Conservation (phyloP, 176 grass and related monocot species). For the Echinochloa phyllopogon region DNA sequence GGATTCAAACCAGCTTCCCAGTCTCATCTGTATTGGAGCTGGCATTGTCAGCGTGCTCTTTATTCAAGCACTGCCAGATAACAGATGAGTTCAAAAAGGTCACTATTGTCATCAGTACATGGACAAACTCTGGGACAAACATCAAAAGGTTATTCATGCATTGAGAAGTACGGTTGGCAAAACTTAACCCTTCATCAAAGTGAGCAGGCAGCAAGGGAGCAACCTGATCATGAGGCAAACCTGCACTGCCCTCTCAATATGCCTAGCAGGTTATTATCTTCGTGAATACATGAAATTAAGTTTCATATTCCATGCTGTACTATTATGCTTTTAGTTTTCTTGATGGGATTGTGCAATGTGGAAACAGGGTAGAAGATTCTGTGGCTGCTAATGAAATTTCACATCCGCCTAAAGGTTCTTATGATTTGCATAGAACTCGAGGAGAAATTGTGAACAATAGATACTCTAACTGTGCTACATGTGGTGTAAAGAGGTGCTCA, state of each 20-base stretch:
- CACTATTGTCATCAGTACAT: slow-evolving; percentile 4
- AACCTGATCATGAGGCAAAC: slow-evolving; percentile 25
- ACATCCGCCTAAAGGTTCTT: not conserved
- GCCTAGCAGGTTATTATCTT: slow-evolving; percentile 36
- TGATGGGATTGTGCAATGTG: slow-evolving; percentile 26
- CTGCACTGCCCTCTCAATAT: not conserved
- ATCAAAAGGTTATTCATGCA: slow-evolving; percentile 17
- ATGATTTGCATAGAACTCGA: not conserved
- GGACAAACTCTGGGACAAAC: slow-evolving; percentile 13
- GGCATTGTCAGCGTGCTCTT: slow-evolving; percentile 3
- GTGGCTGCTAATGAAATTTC: slow-evolving; percentile 7
- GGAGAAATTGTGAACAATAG: slow-evolving; percentile 2
- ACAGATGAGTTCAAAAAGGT: slow-evolving; percentile 43
- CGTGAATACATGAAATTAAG: slow-evolving; percentile 6
- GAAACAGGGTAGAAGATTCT: slow-evolving; percentile 37
- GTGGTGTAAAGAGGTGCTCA: slow-evolving; percentile 23
- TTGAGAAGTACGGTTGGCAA: slow-evolving; percentile 47
- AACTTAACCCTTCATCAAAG: slow-evolving; percentile 30
- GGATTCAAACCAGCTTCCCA: not conserved
- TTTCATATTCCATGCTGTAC: slow-evolving; percentile 1
- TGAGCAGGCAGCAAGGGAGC: slow-evolving; percentile 25
- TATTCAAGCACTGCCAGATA: slow-evolving; percentile 11
- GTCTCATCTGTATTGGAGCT: not conserved
- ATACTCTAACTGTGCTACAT: not conserved
- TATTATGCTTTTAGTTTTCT: slow-evolving; percentile 20